Evolutionary conservation across 495 filamentous ascomycete species (phyloP), one percentile per base, ranked within the genome.

Genomic region (Chaetomium cochliodes): DNA sequence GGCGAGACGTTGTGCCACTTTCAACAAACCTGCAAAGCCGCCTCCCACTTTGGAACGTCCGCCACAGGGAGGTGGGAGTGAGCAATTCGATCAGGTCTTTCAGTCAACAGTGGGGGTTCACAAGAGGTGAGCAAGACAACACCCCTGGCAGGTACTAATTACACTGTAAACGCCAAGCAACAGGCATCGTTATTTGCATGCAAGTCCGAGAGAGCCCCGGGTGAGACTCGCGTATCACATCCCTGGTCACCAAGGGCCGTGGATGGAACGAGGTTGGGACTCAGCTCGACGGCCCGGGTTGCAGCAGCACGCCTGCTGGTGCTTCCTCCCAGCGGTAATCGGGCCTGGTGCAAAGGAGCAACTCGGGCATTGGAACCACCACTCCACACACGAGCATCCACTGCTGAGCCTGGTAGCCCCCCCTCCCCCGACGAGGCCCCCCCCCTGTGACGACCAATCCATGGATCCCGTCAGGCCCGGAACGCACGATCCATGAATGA

Each of bases 181-280:
- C 8, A 56, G 26, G 18, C 53, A 56, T 28, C 53, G 53, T 22
- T 56, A 41, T 22, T 22, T 37, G 53, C 53, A 56, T 56, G 51
- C 26, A 51, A 51, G 22, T 51, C 49, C 11, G 49, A 51, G 23
- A 51, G 23, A 51, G 23, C 22, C 22, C 30, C 20, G n/a, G 16
- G 30, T 41, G 53, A 56, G 53, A 56, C 53, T 56, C 53, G 53
- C 53, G 53, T 56, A 56, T 20, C 53, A 37, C 52, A 30, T 54
- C 52, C 53, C 53, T 41, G 53, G 53, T 41, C 53, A 52, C 51
- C 25, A 30, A 54, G 26, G 51, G 26, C 26, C 16, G 28, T n/a
- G 51, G 51, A 16, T 54, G 51, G 51, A 54, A 54, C 51, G 23
- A 54, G 28, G 51, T 33, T 33, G 49, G 49, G 5, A 25, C 30